Conservation (phyloP, 2,329 filamentous ascomycete species). For the Xylaria polymorpha region DNA sequence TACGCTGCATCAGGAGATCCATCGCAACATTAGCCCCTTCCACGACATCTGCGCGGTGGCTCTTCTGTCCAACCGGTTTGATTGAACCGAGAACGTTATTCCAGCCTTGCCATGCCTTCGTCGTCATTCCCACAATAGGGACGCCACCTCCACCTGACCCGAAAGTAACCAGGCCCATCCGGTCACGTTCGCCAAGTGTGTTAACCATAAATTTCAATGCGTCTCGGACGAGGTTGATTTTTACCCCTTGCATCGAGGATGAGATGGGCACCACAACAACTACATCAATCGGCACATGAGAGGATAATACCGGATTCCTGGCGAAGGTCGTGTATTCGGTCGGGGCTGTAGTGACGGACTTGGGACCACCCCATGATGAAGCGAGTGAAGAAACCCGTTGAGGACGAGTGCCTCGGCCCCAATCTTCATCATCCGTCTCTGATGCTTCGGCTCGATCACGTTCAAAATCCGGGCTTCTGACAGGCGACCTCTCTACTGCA, state of each 20-base stretch:
- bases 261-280: conserved; percentile 98
- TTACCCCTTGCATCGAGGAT: conserved; percentile 99
- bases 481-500: conserved; percentile 70
- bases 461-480: conserved; percentile 81
- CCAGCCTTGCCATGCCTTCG: conserved; percentile 94
- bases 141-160: conserved; percentile 94
- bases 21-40: conserved; percentile 98
- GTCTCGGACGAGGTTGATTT: conserved; percentile 93
- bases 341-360: conserved; percentile 86
- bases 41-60: conserved; percentile 93
- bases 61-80: conserved; percentile 95
- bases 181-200: conserved; percentile 89
- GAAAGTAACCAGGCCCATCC: conserved; percentile 97
- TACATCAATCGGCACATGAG: conserved; percentile 93
- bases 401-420: conserved; percentile 69
- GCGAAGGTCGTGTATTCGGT: conserved; percentile 89
- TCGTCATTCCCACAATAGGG: conserved; percentile 97
- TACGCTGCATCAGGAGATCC: conserved; percentile 98
- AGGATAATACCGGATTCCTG: conserved; percentile 62
- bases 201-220: conserved; percentile 91
- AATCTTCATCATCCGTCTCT: conserved; percentile 89
- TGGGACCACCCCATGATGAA: conserved; percentile 83
- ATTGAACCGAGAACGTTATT: conserved; percentile 86
- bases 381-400: conserved; percentile 84
- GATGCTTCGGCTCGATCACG: conserved; percentile 81